Percentiles rank a stretch among this genome's conserved stretches.
phyloP scores from a whole-genome alignment of 192 early-diverging fungal genomes.

The Podila clonocystis region DNA sequence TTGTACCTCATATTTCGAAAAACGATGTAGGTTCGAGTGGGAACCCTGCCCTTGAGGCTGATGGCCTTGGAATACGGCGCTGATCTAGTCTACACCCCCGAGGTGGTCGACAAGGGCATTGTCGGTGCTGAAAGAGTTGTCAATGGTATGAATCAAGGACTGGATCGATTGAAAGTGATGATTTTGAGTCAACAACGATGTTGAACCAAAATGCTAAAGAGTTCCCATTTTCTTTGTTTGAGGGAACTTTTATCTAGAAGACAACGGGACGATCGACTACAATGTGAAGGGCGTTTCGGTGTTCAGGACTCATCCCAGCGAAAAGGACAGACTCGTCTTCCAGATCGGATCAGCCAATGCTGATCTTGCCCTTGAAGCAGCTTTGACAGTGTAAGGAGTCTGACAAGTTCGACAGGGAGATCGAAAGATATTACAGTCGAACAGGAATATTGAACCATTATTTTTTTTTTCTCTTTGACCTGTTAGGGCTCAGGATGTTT shows the following conservation, averaged over 20 bases:
- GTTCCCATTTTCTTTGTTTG: too few relatives aligned
- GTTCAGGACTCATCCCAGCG: slow-evolving; percentile 81
- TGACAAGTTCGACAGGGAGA: too few relatives aligned
- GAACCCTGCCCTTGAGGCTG: slow-evolving; percentile 90
- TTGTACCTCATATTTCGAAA: background rate
- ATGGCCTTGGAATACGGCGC: slow-evolving; percentile 90
- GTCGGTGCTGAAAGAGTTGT: slow-evolving; percentile 76
- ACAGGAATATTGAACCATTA: background rate
- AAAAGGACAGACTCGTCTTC: slow-evolving; percentile 84
- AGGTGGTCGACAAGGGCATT: slow-evolving; percentile 90
- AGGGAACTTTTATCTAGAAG: slow-evolving; percentile 21
- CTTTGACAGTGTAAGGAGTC: slow-evolving; percentile 73
- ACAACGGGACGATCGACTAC: slow-evolving; percentile 84
- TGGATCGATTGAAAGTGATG: background rate
- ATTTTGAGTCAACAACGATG: too few relatives aligned
- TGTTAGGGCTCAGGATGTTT: slow-evolving; percentile 79
- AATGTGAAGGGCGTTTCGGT: slow-evolving; percentile 64
- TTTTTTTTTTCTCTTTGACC: slow-evolving; percentile 12
- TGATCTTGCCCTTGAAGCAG: slow-evolving; percentile 87
- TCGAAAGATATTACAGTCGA: background rate
- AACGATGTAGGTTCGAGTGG: slow-evolving; percentile 71
- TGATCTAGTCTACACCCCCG: slow-evolving; percentile 91
- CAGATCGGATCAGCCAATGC: slow-evolving; percentile 94
- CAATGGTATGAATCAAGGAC: slow-evolving; percentile 62
- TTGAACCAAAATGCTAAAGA: too few relatives aligned